Evolutionary conservation across 73 alveolate genomes (phyloP), one percentile per base, ranked within the genome.

Genomic region (Breviolum minutum): DNA sequence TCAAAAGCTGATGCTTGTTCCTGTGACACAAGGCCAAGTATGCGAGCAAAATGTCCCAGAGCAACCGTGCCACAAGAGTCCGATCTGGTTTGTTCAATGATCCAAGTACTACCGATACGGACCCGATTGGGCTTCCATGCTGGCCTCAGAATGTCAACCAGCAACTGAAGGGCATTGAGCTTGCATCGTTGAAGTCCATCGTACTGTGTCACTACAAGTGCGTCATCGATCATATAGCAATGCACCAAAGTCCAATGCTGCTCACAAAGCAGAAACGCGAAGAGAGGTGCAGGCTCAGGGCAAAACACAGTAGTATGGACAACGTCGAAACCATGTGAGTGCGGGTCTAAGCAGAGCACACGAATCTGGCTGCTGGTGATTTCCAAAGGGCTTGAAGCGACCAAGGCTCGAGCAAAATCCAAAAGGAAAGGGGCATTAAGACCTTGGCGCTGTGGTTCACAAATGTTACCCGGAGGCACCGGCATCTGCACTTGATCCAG

Each of bases 11-110:
- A n/a, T n/a, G n/a, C n/a, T n/a, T n/a, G 73, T 48, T 54, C 91
- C 7, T 8, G 16, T 8, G 87, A 7, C 26, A 77, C 8, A 12
- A 82, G 2, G 17, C 73, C 30, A 48, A 54, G 91, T 71, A 48
- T 2, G 9, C 7, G 54, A 7, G 32, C 91, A 48, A 82, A 82
- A 82, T 82, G 91, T 6, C 26, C 73, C 3, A 82, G 48, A 8
- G 91, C 91, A 48, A 82, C 16, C 24, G 91, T 61, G 14, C 91
- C 91, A 60, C 91, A 82, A 6, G 91, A 54, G 29, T 10, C 26
- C 14, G 17, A 8, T 6, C 64, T 20, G 8, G 29, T 5, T 12
- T 77, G 87, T 10, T 20, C 66, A 8, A 32, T 24, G 3, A 8
- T 24, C 63, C 63, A 77, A 6, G 16, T 77, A 27, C 12, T 77